Base-by-base conservation (phyloP, 1,284 basidiomycete species). In the Pseudozyma thailandica region DNA sequence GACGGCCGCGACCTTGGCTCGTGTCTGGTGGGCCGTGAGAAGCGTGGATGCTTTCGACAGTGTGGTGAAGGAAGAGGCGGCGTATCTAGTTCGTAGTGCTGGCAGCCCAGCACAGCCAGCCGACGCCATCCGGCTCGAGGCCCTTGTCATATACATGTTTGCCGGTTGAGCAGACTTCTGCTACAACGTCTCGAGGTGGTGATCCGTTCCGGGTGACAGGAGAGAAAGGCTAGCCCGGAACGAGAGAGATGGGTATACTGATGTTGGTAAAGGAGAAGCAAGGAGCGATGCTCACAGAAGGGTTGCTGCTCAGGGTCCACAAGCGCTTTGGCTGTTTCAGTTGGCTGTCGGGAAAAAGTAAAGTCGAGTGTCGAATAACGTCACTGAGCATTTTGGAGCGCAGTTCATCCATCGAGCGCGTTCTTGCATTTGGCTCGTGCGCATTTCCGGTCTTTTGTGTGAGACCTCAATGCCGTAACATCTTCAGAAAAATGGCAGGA, bases 81-180 rank as follows among this genome's bases (percentile, higher is more conserved):
- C 23, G 27, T 59, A 21, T 18, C 30, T 37, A 15, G 28, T n/a
- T 12, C 50, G 39, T 9, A 49, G 18, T 18, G 45, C 15, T 9
- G 39, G 39, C 18, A 31, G 23, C 13, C 15, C 20, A 44, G 45
- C 41, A 16, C 33, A 25, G 25, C 30, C 21, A 1, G 55, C 23
- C 18, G 50, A 33, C 4, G 35, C 25, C 10, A 33, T 23, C 13
- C 50, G 33, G 38, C 45, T 20, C 23, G 50, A 49, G 30, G 50
- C 50, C 41, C 50, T 41, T 25, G 54, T 44, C 6, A 58, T 28
- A 41, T 58, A 64, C 61, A 64, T 64, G 41, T 15, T 63, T 50
- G 21, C 27, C 12, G 16, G 13, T 15, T 10, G 13, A 23, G 31
- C 18, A 12, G 6, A 18, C 20, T 35, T n/a, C 20, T 12, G 4